Conservation (phyloP, 768 basidiomycete genomes). For the Pulveroboletus frians region DNA sequence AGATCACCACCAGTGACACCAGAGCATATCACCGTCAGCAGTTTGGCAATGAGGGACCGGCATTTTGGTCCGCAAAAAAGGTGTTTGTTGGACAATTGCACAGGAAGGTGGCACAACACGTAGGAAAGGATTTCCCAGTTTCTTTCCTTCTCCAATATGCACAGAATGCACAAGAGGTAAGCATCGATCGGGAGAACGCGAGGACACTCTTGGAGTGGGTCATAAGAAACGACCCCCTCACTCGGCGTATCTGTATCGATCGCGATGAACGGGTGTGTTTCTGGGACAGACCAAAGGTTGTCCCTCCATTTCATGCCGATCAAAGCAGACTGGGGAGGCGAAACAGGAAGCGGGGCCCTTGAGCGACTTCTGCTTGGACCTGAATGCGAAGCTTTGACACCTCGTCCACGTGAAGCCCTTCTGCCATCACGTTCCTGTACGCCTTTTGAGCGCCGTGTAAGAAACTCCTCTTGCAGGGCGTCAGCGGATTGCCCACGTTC, state of each 20-base stretch:
- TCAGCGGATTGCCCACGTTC: slow-evolving; percentile 26
- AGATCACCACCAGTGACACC: slow-evolving; percentile 57
- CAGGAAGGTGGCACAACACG: slow-evolving; percentile 83
- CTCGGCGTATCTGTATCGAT: slow-evolving; percentile 57
- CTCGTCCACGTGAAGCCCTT: slow-evolving; percentile 49
- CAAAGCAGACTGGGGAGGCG: slow-evolving; percentile 21
- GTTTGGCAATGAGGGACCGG: slow-evolving; percentile 51
- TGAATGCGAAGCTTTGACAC: slow-evolving; percentile 39
- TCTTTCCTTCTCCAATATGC: slow-evolving; percentile 65
- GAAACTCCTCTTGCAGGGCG: slow-evolving; percentile 23
- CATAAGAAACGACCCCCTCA: slow-evolving; percentile 64
- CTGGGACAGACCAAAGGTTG: slow-evolving; percentile 67
- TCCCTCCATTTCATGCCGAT: slow-evolving; percentile 36
- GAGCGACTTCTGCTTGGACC: slow-evolving; percentile 59
- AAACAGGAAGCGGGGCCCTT: slow-evolving; percentile 38
- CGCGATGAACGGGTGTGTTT: slow-evolving; percentile 52
- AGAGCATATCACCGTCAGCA: slow-evolving; percentile 65
- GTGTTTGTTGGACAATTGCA: slow-evolving; percentile 92
- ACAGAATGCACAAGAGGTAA: slow-evolving; percentile 61
- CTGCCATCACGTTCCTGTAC: slow-evolving; percentile 51
- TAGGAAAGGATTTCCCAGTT: slow-evolving; percentile 96
- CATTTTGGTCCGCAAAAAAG: slow-evolving; percentile 89
- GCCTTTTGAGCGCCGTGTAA: slow-evolving; percentile 41
- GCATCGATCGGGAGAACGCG: slow-evolving; percentile 66
- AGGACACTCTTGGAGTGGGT: slow-evolving; percentile 40